phyloP scores from a whole-genome alignment of 2,329 filamentous ascomycete genomes.

The Microsporum ferrugineum region DNA sequence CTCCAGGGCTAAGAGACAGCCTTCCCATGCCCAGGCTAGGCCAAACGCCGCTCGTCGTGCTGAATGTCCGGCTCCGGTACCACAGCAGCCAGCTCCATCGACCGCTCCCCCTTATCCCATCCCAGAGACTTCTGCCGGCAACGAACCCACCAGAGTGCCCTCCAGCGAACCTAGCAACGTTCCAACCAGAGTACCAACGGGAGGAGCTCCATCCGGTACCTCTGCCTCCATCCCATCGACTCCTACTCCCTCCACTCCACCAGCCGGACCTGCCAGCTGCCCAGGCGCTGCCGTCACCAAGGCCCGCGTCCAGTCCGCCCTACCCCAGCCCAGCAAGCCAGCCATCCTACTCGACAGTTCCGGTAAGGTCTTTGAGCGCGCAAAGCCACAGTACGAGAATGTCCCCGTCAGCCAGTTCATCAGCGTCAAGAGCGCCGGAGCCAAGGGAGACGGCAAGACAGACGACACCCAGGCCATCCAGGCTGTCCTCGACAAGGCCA shows the following conservation, averaged over 20 bases:
- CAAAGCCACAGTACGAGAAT: slow-evolving; percentile 77
- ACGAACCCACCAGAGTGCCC: not conserved
- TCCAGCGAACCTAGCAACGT: slow-evolving; percentile 5
- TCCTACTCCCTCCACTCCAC: slow-evolving; percentile 11
- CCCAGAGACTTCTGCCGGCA: not conserved
- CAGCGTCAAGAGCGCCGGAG: slow-evolving; percentile 70
- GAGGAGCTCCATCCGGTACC: slow-evolving; percentile 5
- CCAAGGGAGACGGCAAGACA: slow-evolving; percentile 73
- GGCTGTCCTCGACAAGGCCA: slow-evolving; percentile 56
- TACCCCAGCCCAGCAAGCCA: slow-evolving; percentile 52
- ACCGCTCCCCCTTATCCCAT: not conserved
- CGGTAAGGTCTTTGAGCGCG: slow-evolving; percentile 67
- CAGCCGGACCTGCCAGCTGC: slow-evolving; percentile 9
- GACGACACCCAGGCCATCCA: slow-evolving; percentile 85
- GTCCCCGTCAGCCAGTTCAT: slow-evolving; percentile 59
- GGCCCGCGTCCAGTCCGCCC: slow-evolving; percentile 47
- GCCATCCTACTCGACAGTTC: slow-evolving; percentile 49
- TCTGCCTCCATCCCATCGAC: slow-evolving; percentile 10
- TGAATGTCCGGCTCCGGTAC: not conserved
- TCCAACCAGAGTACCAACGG: not conserved
- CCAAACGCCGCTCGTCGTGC: not conserved
- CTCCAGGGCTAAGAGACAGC: slow-evolving; percentile 8
- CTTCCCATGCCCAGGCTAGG: not conserved
- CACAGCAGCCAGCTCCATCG: not conserved
- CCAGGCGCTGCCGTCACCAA: slow-evolving; percentile 26